Conservation (phyloP, 2,329 filamentous ascomycete genomes). For the Curvularia sp. region DNA sequence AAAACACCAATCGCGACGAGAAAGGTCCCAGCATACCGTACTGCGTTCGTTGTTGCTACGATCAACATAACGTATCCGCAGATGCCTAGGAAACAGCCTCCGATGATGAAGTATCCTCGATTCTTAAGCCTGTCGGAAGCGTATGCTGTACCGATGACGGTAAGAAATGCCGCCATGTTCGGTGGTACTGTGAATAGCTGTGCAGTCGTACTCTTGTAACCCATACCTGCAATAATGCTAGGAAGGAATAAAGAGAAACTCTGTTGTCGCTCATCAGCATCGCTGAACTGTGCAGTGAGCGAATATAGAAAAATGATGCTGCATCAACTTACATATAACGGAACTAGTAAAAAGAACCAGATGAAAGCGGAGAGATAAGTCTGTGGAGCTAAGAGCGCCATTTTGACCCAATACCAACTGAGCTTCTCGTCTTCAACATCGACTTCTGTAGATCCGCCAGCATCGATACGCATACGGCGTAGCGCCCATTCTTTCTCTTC, state of each 20-base stretch:
- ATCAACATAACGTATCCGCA: conserved; percentile 63
- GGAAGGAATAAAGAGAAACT: conserved; percentile 52
- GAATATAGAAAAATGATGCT: background rate
- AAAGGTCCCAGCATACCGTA: conserved; percentile 51
- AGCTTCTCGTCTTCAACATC: conserved; percentile 51
- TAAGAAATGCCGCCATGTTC: conserved; percentile 54
- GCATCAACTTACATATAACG: conserved; percentile 48
- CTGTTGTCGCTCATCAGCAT: background rate
- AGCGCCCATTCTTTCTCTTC: conserved; percentile 39
- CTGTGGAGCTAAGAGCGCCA: conserved; percentile 40
- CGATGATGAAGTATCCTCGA: conserved; percentile 57
- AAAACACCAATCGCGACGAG: conserved; percentile 55
- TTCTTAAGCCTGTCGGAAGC: conserved; percentile 53
- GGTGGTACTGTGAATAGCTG: conserved; percentile 51
- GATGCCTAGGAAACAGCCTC: conserved; percentile 56
- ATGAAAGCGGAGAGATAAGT: conserved; percentile 51
- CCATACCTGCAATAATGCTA: conserved; percentile 49
- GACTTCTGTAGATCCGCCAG: conserved; percentile 31
- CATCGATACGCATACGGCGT: conserved; percentile 39
- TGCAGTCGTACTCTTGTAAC: conserved; percentile 49
- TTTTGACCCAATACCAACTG: conserved; percentile 52
- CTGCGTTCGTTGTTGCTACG: conserved; percentile 46
- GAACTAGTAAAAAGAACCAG: conserved; percentile 52
- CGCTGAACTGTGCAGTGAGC: conserved; percentile 4
- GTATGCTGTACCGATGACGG: conserved; percentile 50